Conservation (phyloP, 257 asterid genomes). For the Osmanthus fragrans region DNA sequence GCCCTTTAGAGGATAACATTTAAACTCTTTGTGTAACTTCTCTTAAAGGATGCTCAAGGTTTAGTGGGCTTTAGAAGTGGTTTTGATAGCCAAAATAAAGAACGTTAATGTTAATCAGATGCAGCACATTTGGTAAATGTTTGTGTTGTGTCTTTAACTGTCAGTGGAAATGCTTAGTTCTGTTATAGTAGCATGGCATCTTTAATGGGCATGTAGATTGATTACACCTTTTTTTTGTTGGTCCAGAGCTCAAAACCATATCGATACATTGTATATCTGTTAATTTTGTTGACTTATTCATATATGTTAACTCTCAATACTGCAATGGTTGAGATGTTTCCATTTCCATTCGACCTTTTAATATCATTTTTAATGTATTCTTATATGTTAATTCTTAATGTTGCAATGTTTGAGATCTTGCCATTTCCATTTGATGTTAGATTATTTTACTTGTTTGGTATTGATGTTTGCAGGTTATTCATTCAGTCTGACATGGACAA, state of each 20-base stretch:
- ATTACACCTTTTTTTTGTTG: neutral
- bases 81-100: too few relatives aligned
- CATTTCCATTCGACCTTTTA: neutral
- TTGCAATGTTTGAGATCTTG: neutral
- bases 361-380: neutral
- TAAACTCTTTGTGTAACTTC: neutral
- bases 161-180: neutral
- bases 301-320: too few relatives aligned
- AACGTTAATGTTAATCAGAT: neutral
- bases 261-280: neutral
- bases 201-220: too few relatives aligned
- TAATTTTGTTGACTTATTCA: neutral
- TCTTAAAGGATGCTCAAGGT: neutral
- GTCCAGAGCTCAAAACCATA: neutral
- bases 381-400: neutral
- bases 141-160: neutral
- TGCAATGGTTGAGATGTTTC: neutral
- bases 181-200: neutral
- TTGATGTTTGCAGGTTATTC: constrained; percentile 59
- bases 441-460: neutral
- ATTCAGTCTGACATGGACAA: constrained; percentile 71
- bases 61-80: neutral
- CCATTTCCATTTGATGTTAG: neutral
- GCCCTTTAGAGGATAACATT: neutral
- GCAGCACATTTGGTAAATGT: neutral